These are phyloP conservation scores for Stylosanthes scabra DNA, from an alignment of 331 rosid genomes.

Conservation along the genomic window DNA sequence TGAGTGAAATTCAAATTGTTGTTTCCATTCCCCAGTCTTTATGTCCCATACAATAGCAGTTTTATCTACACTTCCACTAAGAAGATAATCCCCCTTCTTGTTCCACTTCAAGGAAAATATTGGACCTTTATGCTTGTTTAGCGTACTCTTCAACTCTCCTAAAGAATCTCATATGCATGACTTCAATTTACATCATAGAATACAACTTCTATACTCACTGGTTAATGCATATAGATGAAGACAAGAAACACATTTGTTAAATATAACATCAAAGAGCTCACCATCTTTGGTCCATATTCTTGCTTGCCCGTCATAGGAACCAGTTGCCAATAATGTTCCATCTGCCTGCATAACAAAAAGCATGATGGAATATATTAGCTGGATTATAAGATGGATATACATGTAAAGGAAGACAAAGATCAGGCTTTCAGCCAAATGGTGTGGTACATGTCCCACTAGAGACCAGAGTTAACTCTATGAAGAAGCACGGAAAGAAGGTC, in stretches of 20 bases:
- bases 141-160: constrained; percentile 48
- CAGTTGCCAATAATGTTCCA: constrained; percentile 64
- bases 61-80: constrained; percentile 49
- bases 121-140: constrained; percentile 53
- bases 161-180: constrained; percentile 37
- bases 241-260: constrained; percentile 18
- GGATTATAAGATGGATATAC: constrained; percentile 1
- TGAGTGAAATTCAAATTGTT: constrained; percentile 53
- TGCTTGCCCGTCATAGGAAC: constrained; percentile 71
- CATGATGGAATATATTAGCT: constrained; percentile 2
- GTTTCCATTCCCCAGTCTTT: constrained; percentile 54
- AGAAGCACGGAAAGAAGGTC: constrained; percentile 4
- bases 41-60: constrained; percentile 54
- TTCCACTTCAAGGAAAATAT: constrained; percentile 53
- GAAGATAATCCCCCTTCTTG: constrained; percentile 55
- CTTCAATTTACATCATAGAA: constrained; percentile 11
- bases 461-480: constrained; percentile 6
- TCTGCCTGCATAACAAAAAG: constrained; percentile 48
- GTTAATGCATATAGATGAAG: constrained; percentile 1
- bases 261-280: constrained; percentile 32
- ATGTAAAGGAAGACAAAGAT: background rate
- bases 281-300: constrained; percentile 62
- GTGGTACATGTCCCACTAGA: background rate
- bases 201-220: constrained; percentile 2
- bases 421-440: background rate